Base-by-base conservation (phyloP, 129 eudicot genomes). In the Helichrysum umbraculigerum region DNA sequence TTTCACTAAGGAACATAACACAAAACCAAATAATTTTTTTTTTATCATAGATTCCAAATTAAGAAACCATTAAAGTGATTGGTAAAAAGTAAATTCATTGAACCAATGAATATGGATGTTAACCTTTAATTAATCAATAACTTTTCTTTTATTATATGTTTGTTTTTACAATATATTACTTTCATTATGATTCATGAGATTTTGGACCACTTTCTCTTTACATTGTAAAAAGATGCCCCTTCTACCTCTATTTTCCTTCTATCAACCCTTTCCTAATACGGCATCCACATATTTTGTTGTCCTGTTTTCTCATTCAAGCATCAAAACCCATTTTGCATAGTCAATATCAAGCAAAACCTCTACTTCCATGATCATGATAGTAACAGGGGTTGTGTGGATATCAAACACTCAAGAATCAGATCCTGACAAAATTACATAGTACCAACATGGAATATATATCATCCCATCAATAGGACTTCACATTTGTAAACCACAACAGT, bases 161-260 rank as follows among this genome's bases (percentile, higher is more conserved):
- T 58, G 32, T 69, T 78, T 78, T 41, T 29, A 19, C 60, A 69
- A 68, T 39, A 67, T 76, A 51, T 63, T 54, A 44, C 69, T 80
- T 66, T 69, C 56, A 66, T 80, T 41, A 80, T 80, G 79, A 73
- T 20, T 80, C 74, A 74, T 80, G 79, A 68, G 69, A 63, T 57
- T 77, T 80, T 74, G 75, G 75, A 80, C 79, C 83, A 74, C 79
- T 8, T 25, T 17, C 17, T 51, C 34, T 25, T 71, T 52, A 67
- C 6, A 1, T 37, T 37, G 54, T 80, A 8, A 19, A 20, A 80
- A 74, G 71, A 74, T 73, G 75, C 57, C 52, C 52, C 63, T 73
- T 80, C 42, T 66, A 68, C 71, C 57, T 67, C 70, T 80, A 80
- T 41, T 73, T 73, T 29, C 64, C 56, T 34, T 76, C 73, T 76